Conservation (phyloP, 352 stramenopile genomes). For the Phytopythium oedochilum region DNA sequence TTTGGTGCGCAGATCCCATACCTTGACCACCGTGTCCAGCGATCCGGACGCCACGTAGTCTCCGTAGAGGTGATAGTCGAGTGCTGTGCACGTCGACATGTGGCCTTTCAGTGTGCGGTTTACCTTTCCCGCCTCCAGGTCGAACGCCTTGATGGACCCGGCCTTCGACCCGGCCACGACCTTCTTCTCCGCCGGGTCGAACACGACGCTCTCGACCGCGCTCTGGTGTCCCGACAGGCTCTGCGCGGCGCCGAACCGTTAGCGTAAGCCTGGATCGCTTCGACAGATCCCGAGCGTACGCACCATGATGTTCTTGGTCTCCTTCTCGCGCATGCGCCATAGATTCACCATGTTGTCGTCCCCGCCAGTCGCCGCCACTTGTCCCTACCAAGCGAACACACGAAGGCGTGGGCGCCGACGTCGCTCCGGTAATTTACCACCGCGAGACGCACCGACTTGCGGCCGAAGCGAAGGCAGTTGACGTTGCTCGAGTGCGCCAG, state of each 20-base stretch:
- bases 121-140: constrained; percentile 75
- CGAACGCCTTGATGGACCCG: constrained; percentile 84
- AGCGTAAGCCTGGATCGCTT: background rate
- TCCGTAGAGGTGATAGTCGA: constrained; percentile 85
- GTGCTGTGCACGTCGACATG: constrained; percentile 74
- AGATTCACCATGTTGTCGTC: constrained; percentile 81
- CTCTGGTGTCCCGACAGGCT: constrained; percentile 74
- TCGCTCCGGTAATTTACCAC: no score
- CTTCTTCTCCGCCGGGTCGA: constrained; percentile 73
- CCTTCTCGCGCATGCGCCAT: constrained; percentile 82
- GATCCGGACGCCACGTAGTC: constrained; percentile 83
- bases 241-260: constrained; percentile 15
- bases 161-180: constrained; percentile 72
- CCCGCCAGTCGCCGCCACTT: constrained; percentile 73
- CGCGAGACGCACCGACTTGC: constrained; percentile 55
- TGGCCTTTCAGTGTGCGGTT: constrained; percentile 78
- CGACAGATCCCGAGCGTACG: background rate
- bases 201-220: constrained; percentile 74
- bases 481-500: constrained; percentile 75
- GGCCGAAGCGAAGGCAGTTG: constrained; percentile 79
- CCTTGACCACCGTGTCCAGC: constrained; percentile 81
- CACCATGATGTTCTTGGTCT: constrained; percentile 89
- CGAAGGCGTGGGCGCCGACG: background rate
- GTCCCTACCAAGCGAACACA: constrained; percentile 30
- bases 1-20: constrained; percentile 83